Evolutionary conservation across 805 yeast genomes (phyloP), one percentile per base, ranked within the genome.

Genomic region (Starmera quercuum): DNA sequence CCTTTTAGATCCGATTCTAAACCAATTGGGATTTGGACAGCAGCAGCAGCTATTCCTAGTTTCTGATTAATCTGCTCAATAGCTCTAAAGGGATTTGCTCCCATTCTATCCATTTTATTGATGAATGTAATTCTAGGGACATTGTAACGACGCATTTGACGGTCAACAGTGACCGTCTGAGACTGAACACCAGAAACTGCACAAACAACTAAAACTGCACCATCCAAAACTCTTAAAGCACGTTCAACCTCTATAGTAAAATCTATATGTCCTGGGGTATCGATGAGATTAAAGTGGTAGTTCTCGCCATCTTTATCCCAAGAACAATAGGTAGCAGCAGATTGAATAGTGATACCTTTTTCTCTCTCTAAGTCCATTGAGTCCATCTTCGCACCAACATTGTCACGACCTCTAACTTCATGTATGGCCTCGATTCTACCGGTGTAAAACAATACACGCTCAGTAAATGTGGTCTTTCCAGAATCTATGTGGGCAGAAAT

Each of bases 331-430:
- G 98, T 92, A 23, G 98, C 98, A 42, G 98, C 98, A 40, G 96
- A 86, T 64, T 92, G 98, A 56, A 92, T 92, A 33, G 98, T 92
- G 54, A 92, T 92, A 61, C 98, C 98, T 58, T 92, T 92, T 61
- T 92, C 98, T 58, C 98, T 78, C 64, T 92, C 98, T 46, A 92
- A 71, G 49, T 92, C 98, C 98, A 92, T 92, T 40, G 88, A 90
- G 61, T 92, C 98, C 99, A 92, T 92, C 65, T 88, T 92, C 36
- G 99, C 99, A 40, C 99, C 99, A 38, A 92, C 97, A 46, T 87
- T 80, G 58, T 92, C 98, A 52, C 92, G 77, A 31, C 98, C 98
- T 58, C 98, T 73, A 30, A 84, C 97, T 61, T 88, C 97, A 54
- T 88, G 97, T 51, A 88, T 90, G 20, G 95, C 95, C 55, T 88